phyloP scores from a whole-genome alignment of 768 basidiomycete genomes.

The Phylloporus arenicola region DNA sequence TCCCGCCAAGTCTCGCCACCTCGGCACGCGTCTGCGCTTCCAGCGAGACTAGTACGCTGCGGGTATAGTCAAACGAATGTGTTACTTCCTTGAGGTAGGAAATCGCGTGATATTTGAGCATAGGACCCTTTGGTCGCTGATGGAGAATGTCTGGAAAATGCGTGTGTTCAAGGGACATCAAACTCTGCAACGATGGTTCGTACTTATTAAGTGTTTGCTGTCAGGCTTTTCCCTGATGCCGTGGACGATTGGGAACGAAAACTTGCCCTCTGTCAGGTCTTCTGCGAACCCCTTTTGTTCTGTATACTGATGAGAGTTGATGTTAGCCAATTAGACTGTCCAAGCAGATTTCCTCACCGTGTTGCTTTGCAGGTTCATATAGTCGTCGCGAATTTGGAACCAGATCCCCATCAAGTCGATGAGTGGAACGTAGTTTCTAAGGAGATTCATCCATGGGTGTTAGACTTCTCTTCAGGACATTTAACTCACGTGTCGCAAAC shows the following conservation, averaged over 20 bases:
- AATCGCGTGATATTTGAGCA: conserved; percentile 77
- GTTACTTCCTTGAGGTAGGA: conserved; percentile 72
- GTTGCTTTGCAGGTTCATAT: conserved; percentile 32
- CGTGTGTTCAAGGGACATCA: background rate
- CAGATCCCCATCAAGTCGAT: conserved; percentile 53
- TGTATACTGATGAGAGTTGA: conserved; percentile 55
- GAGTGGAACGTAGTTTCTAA: conserved; percentile 50
- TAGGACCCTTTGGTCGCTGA: conserved; percentile 77
- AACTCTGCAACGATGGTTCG: conserved; percentile 23
- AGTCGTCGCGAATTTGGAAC: conserved; percentile 60
- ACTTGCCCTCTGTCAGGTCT: conserved; percentile 94
- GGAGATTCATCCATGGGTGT: background rate
- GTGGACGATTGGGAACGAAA: conserved; percentile 94
- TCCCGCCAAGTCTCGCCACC: conserved; percentile 73
- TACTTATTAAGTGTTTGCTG: conserved; percentile 81
- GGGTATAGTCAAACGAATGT: conserved; percentile 83
- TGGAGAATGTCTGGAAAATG: conserved; percentile 72
- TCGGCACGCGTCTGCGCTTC: conserved; percentile 65
- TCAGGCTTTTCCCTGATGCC: conserved; percentile 72
- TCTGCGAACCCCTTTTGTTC: conserved; percentile 87
- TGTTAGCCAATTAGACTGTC: background rate
- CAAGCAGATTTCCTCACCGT: conserved; percentile 6
- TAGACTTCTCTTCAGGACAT: background rate
- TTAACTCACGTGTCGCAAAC: conserved; percentile 51
- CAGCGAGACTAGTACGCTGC: conserved; percentile 58